Base-by-base conservation (phyloP, 768 basidiomycete genomes). In the Podaxis pistillaris region DNA sequence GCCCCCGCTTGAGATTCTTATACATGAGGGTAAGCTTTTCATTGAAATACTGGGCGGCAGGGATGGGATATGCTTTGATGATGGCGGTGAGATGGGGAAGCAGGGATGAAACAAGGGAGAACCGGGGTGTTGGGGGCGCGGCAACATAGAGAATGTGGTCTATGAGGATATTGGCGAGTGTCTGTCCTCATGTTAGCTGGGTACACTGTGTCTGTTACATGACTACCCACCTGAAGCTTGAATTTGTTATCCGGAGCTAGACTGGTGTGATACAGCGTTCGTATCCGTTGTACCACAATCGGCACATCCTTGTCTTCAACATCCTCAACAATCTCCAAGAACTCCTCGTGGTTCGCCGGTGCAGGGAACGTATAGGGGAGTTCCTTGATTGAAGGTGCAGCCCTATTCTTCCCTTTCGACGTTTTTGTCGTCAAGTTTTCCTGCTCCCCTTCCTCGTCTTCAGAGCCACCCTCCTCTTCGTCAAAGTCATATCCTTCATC, bases 331-430 rank as follows among this genome's bases (percentile, higher is more conserved):
- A 96, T 89, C 24, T 89, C 85, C n/a, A 96, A 81, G 66, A 98
- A 91, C 62, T 96, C 94, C 51, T 93, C 91, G 68, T 98, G 95
- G 11, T 79, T 86, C 15, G 82, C 73, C 0, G 97, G 97, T 69
- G 94, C 96, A 47, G 91, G 83, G 73, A 98, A 98, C 1, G 93
- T 98, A 72, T 86, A 99, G 0, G 97, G 97, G 2, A 98, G 81
- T 62, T 94, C 93, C 58, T 84, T 82, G 9, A 70, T 69, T 1
- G 70, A 64, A 58, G 74, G 76, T 62, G 72, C 75, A 36, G 73
- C 64, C 68, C 75, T 74, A 15, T 64, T 65, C 64, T 76, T 75
- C 62, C 69, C 76, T 66, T 66, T 78, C 24, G 64, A 65, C 37
- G 67, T 49, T 30, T 68, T 74, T n/a, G 64, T 62, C 3, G 74